Evolutionary conservation across 1,284 basidiomycete genomes (phyloP).

Genomic region (Sphaerobolus stellatus): DNA sequence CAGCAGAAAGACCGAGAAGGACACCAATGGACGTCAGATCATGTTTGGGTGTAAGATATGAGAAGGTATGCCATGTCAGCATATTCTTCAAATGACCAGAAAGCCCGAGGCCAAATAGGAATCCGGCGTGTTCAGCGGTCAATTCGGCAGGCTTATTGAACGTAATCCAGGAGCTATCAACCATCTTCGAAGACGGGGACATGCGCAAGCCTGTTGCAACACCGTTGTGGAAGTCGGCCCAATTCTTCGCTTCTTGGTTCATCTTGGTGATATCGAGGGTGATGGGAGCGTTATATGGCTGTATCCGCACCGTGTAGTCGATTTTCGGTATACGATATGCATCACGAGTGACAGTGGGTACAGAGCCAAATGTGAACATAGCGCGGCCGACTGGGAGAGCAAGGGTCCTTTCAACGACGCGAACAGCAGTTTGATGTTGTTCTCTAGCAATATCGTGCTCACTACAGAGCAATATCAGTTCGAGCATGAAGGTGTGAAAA

Average conservation of each 20-base stretch:
- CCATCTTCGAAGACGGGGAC: conserved; percentile 69
- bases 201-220: conserved; percentile 89
- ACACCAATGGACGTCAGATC: conserved; percentile 93
- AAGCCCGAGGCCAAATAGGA: conserved; percentile 89
- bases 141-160: conserved; percentile 88
- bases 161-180: conserved; percentile 91
- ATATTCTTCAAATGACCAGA: conserved; percentile 87
- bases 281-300: conserved; percentile 65
- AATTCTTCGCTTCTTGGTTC: conserved; percentile 68
- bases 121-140: conserved; percentile 91
- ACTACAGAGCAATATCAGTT: conserved; percentile 37
- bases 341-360: conserved; percentile 69
- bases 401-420: conserved; percentile 81
- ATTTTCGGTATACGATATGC: conserved; percentile 79
- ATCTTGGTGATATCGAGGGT: conserved; percentile 66
- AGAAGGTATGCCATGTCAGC: conserved; percentile 86
- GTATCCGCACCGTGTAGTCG: conserved; percentile 73
- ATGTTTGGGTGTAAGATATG: conserved; percentile 93
- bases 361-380: conserved; percentile 83
- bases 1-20: conserved; percentile 87
- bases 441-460: conserved; percentile 80
- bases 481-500: too few relatives aligned
- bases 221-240: conserved; percentile 98
- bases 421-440: conserved; percentile 75
- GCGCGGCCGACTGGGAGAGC: conserved; percentile 84